These are phyloP conservation scores for Didymella lethalis DNA, from an alignment of 2,329 filamentous ascomycete genomes.

Conservation along the genomic window DNA sequence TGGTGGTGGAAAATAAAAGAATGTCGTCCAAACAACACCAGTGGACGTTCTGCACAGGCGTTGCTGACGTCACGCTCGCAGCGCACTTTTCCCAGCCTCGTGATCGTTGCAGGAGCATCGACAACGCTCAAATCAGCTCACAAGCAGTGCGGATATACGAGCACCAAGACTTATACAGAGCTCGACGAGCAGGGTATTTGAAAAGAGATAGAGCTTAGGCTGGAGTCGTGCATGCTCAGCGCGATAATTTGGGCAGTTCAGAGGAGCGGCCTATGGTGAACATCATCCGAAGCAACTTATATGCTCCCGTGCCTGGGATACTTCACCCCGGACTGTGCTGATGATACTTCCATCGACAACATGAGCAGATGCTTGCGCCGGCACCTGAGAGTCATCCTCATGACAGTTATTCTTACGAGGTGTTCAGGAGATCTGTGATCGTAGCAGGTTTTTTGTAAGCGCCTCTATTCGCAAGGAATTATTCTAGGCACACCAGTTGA, in stretches of 20 bases:
- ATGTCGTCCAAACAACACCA: background rate
- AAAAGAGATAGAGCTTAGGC: background rate
- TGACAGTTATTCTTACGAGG: background rate
- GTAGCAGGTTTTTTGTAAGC: background rate
- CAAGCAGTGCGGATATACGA: background rate
- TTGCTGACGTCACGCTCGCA: background rate
- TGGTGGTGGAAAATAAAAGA: background rate
- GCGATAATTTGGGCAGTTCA: background rate
- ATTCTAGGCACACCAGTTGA: background rate
- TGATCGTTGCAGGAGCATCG: background rate
- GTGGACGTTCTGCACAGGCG: background rate
- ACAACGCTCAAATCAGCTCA: background rate
- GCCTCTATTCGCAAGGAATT: background rate
- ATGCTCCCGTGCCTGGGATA: background rate
- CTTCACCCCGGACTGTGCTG: background rate
- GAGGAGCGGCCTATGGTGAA: background rate
- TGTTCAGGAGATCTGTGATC: background rate
- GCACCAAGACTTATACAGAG: background rate
- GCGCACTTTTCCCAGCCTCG: background rate
- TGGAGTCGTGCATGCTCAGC: background rate
- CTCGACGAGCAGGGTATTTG: background rate
- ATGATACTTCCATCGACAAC: background rate
- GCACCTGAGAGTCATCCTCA: background rate
- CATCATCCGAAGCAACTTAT: no score
- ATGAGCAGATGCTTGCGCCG: background rate